Percentiles rank a stretch among this genome's conserved stretches.
Conservation (phyloP, 345 rosid genomes). For the Luvunga scandens region DNA sequence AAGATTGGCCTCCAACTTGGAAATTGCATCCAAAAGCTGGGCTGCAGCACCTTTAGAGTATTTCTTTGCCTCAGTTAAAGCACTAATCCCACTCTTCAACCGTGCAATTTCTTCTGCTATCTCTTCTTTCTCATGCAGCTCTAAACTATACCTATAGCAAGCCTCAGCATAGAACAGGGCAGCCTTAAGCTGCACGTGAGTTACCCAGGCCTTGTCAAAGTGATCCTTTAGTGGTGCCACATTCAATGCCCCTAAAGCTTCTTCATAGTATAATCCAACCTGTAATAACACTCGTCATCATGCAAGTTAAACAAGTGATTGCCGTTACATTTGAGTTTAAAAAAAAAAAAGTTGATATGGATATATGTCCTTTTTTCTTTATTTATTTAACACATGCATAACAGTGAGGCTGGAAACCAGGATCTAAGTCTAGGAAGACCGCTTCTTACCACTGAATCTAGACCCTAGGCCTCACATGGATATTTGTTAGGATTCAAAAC, state of each 20-base stretch:
- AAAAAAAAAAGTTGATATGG: background rate
- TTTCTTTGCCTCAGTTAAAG: conserved; percentile 76
- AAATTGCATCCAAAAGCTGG: conserved; percentile 84
- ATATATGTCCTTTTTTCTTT: background rate
- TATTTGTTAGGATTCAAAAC: background rate
- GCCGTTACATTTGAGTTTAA: background rate
- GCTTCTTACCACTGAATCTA: no score
- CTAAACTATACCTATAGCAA: conserved; percentile 76
- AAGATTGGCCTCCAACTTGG: conserved; percentile 71
- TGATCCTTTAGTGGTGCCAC: conserved; percentile 84
- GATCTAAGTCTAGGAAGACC: no score
- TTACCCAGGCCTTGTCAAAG: conserved; percentile 89
- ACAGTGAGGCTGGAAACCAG: no score
- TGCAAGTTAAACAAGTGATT: background rate
- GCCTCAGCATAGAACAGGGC: conserved; percentile 83
- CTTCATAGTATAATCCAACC: conserved; percentile 94
- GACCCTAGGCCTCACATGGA: no score
- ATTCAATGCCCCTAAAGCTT: conserved; percentile 72
- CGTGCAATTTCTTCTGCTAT: conserved; percentile 93
- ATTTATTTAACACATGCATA: background rate
- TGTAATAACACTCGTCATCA: conserved; percentile 26
- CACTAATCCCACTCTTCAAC: conserved; percentile 64
- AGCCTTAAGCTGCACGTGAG: conserved; percentile 91
- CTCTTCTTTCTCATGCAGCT: conserved; percentile 96
- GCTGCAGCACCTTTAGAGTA: conserved; percentile 75